Evolutionary conservation across 2,329 filamentous ascomycete species (phyloP).

Genomic region (Hypomyces perniciosus): DNA sequence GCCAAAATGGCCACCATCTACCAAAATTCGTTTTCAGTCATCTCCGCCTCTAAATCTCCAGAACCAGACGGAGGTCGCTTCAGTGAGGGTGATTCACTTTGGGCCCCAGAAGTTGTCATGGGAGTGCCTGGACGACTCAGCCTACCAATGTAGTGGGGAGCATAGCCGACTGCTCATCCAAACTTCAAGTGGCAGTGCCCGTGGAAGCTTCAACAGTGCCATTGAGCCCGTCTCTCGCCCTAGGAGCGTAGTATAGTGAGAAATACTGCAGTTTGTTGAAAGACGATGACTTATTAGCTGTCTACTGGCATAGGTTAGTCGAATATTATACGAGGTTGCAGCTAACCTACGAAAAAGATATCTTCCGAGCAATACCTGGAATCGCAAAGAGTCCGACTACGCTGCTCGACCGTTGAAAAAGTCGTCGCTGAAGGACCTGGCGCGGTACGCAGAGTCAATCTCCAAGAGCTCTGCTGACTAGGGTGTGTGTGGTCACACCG

Average conservation of each 20-base stretch:
- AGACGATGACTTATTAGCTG: neutral
- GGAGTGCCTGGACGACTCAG: conserved; percentile 11
- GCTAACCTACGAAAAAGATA: conserved; percentile 13
- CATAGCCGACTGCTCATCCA: neutral
- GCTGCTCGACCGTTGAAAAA: conserved; percentile 14
- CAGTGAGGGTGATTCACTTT: conserved; percentile 14
- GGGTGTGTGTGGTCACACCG: neutral
- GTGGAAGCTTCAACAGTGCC: neutral
- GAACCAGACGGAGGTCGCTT: conserved; percentile 4
- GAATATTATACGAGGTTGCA: conserved; percentile 11
- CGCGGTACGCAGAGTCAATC: conserved; percentile 8
- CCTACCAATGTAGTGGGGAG: conserved; percentile 11
- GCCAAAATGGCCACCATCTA: conserved; percentile 15
- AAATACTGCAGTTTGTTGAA: neutral
- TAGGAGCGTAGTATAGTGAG: conserved; percentile 3
- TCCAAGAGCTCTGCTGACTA: neutral
- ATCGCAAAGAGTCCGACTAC: conserved; percentile 11
- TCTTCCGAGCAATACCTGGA: conserved; percentile 16
- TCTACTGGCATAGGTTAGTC: conserved; percentile 13
- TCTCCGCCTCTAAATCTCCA: conserved; percentile 9
- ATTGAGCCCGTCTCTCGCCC: neutral
- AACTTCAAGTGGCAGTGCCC: neutral
- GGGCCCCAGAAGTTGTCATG: conserved; percentile 13
- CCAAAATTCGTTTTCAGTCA: conserved; percentile 7
- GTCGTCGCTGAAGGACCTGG: conserved; percentile 8